Conservation (phyloP, 2,329 filamentous ascomycete species). For the Blumeria hordei region DNA sequence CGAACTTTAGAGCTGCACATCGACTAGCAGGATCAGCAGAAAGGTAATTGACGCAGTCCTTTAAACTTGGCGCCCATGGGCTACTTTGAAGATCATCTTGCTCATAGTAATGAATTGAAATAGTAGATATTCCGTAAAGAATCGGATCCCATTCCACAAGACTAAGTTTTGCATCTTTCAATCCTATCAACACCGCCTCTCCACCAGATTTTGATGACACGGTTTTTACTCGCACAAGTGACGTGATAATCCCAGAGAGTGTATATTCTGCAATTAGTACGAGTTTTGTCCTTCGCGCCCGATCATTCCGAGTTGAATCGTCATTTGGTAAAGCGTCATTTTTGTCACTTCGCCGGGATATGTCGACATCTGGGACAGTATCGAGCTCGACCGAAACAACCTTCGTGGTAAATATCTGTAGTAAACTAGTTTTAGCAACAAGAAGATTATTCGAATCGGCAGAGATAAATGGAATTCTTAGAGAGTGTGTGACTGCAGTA, state of each 20-base stretch:
- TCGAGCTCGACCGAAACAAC: constrained; percentile 36
- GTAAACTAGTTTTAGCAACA: constrained; percentile 73
- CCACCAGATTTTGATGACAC: constrained; percentile 53
- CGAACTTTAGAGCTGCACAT: constrained; percentile 88
- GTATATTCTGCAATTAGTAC: constrained; percentile 66
- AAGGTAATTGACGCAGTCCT: constrained; percentile 56
- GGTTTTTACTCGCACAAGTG: constrained; percentile 54
- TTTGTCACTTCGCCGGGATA: constrained; percentile 20
- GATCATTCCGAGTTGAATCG: constrained; percentile 36
- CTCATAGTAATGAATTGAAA: constrained; percentile 96
- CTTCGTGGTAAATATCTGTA: constrained; percentile 71
- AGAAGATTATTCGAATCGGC: constrained; percentile 60
- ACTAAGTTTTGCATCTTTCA: constrained; percentile 80
- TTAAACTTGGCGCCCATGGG: constrained; percentile 58
- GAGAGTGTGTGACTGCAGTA: constrained; percentile 75
- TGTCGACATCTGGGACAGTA: constrained; percentile 6
- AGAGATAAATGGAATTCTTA: constrained; percentile 55
- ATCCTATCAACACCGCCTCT: constrained; percentile 60
- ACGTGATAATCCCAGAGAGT: constrained; percentile 63
- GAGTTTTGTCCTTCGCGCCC: constrained; percentile 47
- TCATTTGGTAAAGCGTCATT: constrained; percentile 28
- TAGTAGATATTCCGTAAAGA: constrained; percentile 53
- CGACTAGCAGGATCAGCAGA: constrained; percentile 76
- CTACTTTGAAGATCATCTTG: constrained; percentile 67
- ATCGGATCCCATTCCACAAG: constrained; percentile 83